Evolutionary conservation across 768 basidiomycete genomes (phyloP), one percentile per base, ranked within the genome.

Genomic region (Pholiota conissans): DNA sequence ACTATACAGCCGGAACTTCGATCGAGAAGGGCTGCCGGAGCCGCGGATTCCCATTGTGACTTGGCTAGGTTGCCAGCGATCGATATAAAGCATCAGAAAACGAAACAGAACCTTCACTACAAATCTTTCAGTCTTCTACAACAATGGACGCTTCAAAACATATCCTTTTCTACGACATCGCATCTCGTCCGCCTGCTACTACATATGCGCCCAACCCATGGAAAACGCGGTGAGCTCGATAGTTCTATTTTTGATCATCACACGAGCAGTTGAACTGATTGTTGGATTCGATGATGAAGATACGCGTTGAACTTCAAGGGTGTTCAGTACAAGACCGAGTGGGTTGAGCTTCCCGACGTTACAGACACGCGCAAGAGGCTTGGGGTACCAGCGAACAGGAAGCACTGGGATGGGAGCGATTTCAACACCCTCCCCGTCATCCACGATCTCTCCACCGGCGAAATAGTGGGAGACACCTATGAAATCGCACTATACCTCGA

Each of bases 401-500:
- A 20, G 13, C 62, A 62, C 16, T 49, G 63, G 0, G 70, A 74
- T 34, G 74, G 73, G n/a, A 45, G 37, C 20, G 64, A 59, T 4
- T 49, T 58, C 28, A 77, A 78, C 65, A 81, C 77, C 14, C 60
- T 79, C 0, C 81, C 81, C 3, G 63, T 74, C 28, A 78, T 84
- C 52, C 66, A 74, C 52, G 81, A 82, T 63, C 72, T 73, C 0
- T 61, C 61, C 45, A 77, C 78, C n/a, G 63, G 67, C 5, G 57
- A 58, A 0, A 48, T 65, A 8, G 40, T 80, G 26, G 54, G 69
- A 11, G 77, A 83, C 13, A 78, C 79, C 0, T 55, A 68, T 26
- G 61, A 53, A 46, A 81, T 83, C 54, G 79, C 73, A 0, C 58
- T 71, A 14, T 80, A 83, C 64, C 69, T 82, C 53, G 81, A 82